phyloP scores from a whole-genome alignment of 2,329 filamentous ascomycete genomes.

The Exophiala sp. region DNA sequence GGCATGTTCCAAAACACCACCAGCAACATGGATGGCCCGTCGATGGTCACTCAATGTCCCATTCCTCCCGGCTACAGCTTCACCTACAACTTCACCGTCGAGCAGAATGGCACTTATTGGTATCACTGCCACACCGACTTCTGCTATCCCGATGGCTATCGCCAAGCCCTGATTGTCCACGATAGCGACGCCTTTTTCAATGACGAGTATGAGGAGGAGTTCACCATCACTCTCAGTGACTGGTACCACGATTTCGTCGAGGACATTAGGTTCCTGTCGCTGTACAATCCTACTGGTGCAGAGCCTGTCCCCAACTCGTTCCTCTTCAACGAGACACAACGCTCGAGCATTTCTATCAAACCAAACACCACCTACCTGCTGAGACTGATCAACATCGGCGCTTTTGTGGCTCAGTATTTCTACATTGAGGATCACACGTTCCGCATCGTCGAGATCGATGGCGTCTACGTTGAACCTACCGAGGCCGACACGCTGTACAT shows the following conservation, averaged over 20 bases:
- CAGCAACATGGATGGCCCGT: constrained; percentile 66
- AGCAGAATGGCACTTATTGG: constrained; percentile 53
- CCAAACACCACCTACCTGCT: constrained; percentile 68
- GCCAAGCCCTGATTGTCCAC: constrained; percentile 60
- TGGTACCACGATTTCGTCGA: constrained; percentile 62
- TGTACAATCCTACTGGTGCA: constrained; percentile 52
- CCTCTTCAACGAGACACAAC: constrained; percentile 62
- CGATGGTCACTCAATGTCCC: constrained; percentile 61
- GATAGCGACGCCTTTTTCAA: constrained; percentile 50
- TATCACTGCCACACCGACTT: constrained; percentile 62
- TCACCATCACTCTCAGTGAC: constrained; percentile 63
- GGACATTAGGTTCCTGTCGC: constrained; percentile 44
- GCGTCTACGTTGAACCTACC: constrained; percentile 35
- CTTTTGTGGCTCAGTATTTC: constrained; percentile 55
- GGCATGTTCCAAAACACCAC: constrained; percentile 72
- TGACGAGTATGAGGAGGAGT: constrained; percentile 54
- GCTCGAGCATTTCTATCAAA: constrained; percentile 53
- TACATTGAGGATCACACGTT: constrained; percentile 40
- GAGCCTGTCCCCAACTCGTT: constrained; percentile 62
- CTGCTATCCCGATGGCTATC: constrained; percentile 62
- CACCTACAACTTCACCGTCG: constrained; percentile 60
- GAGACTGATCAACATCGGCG: constrained; percentile 66
- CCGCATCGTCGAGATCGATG: constrained; percentile 37
- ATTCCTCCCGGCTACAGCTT: constrained; percentile 59
- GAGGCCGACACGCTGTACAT: constrained; percentile 59